A percentile compares a stretch with the other conserved stretches of the same genome.
phyloP scores from a whole-genome alignment of 371 early-diverging fungal species.

The Batrachochytrium dendrobatidis region DNA sequence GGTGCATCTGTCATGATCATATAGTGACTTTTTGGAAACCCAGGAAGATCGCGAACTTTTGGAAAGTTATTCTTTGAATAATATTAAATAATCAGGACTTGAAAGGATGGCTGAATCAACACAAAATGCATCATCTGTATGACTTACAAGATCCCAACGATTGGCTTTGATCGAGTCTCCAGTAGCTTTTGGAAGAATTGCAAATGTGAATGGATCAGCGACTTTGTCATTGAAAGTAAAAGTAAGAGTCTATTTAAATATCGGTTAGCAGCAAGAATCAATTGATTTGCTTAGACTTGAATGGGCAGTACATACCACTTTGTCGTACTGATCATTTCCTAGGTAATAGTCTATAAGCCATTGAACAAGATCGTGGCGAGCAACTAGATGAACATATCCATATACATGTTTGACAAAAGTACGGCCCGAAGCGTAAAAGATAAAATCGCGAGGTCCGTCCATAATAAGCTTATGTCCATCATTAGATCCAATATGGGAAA shows the following conservation, averaged over 20 bases:
- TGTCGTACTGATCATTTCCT: slow-evolving; percentile 3
- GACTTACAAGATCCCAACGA: slow-evolving; percentile 58
- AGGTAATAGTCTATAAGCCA: slow-evolving; percentile 12
- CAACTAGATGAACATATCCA: slow-evolving; percentile 50
- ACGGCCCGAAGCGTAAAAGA: slow-evolving; percentile 67
- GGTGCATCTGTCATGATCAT: slow-evolving; percentile 37
- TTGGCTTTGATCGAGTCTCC: slow-evolving; percentile 43
- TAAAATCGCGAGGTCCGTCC: slow-evolving; percentile 64
- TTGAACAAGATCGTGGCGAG: slow-evolving; percentile 27
- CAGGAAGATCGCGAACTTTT: slow-evolving; percentile 19
- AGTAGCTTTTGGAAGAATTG: slow-evolving; percentile 46
- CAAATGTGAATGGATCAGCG: slow-evolving; percentile 56
- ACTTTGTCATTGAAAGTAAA: slow-evolving; percentile 39
- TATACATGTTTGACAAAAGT: slow-evolving; percentile 59
- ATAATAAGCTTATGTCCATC: slow-evolving; percentile 43
- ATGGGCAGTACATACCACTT: neutral
- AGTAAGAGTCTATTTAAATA: too few species aligned
- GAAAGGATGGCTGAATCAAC: too few species aligned
- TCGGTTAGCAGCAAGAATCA: slow-evolving; percentile 15
- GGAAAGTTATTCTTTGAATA: slow-evolving; percentile 13
- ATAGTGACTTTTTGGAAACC: slow-evolving; percentile 29
- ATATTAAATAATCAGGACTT: too few species aligned
- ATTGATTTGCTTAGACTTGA: neutral
- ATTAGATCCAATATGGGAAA: slow-evolving; percentile 59
- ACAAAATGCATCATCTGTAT: too few species aligned